Evolutionary conservation across 768 basidiomycete genomes (phyloP).

Genomic region (Mrakia gelida): DNA sequence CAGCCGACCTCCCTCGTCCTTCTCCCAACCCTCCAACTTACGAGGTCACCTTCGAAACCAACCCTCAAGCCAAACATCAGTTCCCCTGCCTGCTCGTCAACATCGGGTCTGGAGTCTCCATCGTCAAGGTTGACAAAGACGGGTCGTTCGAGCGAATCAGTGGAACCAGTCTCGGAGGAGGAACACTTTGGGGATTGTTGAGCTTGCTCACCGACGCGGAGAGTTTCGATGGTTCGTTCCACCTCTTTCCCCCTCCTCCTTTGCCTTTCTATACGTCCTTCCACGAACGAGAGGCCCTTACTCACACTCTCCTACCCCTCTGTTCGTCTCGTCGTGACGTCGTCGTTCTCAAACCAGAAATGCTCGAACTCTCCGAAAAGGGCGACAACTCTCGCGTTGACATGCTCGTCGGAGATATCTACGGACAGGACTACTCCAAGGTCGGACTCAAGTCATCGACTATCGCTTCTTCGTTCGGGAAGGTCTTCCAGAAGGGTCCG

Average conservation of each 20-base stretch:
- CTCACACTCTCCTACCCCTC: neutral
- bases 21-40: slow-evolving; percentile 85
- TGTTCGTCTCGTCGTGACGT: too few species aligned
- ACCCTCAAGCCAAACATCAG: slow-evolving; percentile 64
- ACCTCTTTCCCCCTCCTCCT: neutral
- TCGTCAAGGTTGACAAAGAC: slow-evolving; percentile 94
- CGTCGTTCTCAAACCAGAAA: slow-evolving; percentile 57
- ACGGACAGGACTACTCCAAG: slow-evolving; percentile 89
- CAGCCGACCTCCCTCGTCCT: slow-evolving; percentile 64
- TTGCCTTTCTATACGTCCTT: neutral
- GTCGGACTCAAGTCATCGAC: slow-evolving; percentile 95
- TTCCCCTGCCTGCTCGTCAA: slow-evolving; percentile 95
- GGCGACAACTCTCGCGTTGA: slow-evolving; percentile 93
- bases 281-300: neutral
- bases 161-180: slow-evolving; percentile 94
- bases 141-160: slow-evolving; percentile 93
- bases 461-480: slow-evolving; percentile 97
- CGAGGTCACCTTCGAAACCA: slow-evolving; percentile 77
- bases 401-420: slow-evolving; percentile 99
- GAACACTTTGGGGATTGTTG: slow-evolving; percentile 92
- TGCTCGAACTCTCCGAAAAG: slow-evolving; percentile 86
- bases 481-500: slow-evolving; percentile 80
- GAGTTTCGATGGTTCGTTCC: slow-evolving; percentile 79
- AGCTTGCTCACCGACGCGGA: slow-evolving; percentile 91
- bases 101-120: slow-evolving; percentile 94